These are phyloP conservation scores for Wickerhamiella hasegawae DNA, from an alignment of 805 yeast genomes.

Conservation along the genomic window DNA sequence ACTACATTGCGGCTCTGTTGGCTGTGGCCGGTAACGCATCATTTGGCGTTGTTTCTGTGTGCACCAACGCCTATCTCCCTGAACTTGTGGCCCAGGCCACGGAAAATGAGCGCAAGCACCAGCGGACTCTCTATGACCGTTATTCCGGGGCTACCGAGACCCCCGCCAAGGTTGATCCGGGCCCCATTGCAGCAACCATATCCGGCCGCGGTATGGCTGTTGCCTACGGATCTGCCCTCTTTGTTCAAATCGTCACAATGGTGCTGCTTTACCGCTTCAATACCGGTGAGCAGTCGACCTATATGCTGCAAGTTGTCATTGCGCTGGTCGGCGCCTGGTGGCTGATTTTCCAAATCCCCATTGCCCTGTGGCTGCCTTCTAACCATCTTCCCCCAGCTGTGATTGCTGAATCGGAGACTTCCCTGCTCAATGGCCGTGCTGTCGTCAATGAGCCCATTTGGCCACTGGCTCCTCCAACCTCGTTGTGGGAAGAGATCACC, in stretches of 20 bases:
- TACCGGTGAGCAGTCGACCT: slow-evolving; percentile 23
- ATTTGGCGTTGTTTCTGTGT: slow-evolving; percentile 65
- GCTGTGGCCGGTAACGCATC: slow-evolving; percentile 51
- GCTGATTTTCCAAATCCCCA: slow-evolving; percentile 54
- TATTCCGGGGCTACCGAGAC: slow-evolving; percentile 11
- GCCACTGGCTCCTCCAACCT: not conserved
- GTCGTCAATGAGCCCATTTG: not conserved
- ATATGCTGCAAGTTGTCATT: slow-evolving; percentile 37
- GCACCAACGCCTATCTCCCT: slow-evolving; percentile 63
- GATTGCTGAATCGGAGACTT: not conserved
- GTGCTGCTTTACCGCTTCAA: slow-evolving; percentile 28
- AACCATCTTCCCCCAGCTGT: not conserved
- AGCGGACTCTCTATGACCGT: slow-evolving; percentile 8
- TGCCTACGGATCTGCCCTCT: slow-evolving; percentile 53
- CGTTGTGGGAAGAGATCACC: slow-evolving; percentile 22
- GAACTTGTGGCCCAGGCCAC: slow-evolving; percentile 27
- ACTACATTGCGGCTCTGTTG: slow-evolving; percentile 36
- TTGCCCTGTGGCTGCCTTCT: slow-evolving; percentile 31
- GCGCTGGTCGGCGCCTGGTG: slow-evolving; percentile 63
- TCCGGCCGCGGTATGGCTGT: slow-evolving; percentile 51
- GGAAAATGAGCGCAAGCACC: slow-evolving; percentile 5
- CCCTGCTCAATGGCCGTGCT: not conserved
- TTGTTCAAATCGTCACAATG: slow-evolving; percentile 50
- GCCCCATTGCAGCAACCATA: slow-evolving; percentile 27
- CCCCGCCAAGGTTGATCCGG: slow-evolving; percentile 3